A percentile compares a stretch with the other conserved stretches of the same genome.
Conservation (phyloP, 1,284 basidiomycete genomes). For the Schizopora paradoxa region DNA sequence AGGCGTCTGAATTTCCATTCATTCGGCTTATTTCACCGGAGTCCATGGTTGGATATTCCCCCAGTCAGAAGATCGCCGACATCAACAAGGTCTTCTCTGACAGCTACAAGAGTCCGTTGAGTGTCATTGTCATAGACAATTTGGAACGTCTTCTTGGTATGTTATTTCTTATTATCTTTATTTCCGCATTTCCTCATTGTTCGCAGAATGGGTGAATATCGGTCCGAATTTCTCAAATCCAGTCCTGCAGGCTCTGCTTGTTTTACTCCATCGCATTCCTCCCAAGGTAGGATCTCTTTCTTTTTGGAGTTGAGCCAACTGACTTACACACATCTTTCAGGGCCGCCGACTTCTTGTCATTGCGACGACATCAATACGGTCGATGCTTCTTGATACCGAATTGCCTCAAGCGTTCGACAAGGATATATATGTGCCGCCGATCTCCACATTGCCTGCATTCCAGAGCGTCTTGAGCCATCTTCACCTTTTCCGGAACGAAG, state of each 20-base stretch:
- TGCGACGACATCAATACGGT: constrained; percentile 86
- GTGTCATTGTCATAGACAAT: constrained; percentile 95
- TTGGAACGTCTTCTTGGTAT: constrained; percentile 84
- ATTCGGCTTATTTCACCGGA: constrained; percentile 98
- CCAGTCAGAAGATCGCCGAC: constrained; percentile 86
- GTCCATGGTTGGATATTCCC: constrained; percentile 93
- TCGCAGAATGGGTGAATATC: constrained; percentile 92
- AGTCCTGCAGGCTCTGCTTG: constrained; percentile 88
- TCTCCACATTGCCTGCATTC: constrained; percentile 69
- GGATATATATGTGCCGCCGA: constrained; percentile 81
- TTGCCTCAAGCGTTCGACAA: constrained; percentile 87
- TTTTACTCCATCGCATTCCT: constrained; percentile 84
- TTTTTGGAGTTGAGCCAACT: constrained; percentile 5
- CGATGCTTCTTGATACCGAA: constrained; percentile 88
- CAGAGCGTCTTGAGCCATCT: constrained; percentile 82
- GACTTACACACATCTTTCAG: constrained; percentile 40
- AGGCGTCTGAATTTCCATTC: constrained; percentile 92
- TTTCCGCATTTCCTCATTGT: constrained; percentile 6
- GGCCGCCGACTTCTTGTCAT: constrained; percentile 90
- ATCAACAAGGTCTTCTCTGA: constrained; percentile 95
- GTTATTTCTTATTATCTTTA: constrained; percentile 22
- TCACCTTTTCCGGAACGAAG: constrained; percentile 62
- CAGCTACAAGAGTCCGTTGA: constrained; percentile 95
- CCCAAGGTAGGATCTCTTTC: constrained; percentile 67
- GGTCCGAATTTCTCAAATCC: constrained; percentile 95